A percentile compares a stretch with the other conserved stretches of the same genome.
These are phyloP conservation scores for Termitomyces eurrhizus DNA, from an alignment of 768 basidiomycete genomes.

Conservation along the genomic window DNA sequence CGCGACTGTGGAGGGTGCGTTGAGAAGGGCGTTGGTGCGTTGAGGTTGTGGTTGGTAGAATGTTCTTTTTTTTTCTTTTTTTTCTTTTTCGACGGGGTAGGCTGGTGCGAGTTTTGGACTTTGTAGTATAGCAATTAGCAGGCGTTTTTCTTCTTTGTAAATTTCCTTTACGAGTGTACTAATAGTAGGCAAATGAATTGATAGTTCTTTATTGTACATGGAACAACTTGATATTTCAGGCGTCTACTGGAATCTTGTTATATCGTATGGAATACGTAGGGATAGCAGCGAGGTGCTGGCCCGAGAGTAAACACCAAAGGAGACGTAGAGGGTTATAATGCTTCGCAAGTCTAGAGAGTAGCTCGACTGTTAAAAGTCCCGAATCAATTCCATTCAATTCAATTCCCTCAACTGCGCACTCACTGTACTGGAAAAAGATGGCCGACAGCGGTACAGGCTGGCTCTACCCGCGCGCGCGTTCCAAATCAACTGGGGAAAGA, in stretches of 20 bases:
- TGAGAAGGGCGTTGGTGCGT: neutral
- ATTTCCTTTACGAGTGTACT: neutral
- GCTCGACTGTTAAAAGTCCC: slow-evolving; percentile 31
- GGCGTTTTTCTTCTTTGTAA: too few species aligned
- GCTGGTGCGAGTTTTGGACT: too few species aligned
- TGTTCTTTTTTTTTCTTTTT: neutral
- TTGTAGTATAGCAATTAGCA: too few species aligned
- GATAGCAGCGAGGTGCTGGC: slow-evolving; percentile 47
- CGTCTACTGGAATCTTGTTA: slow-evolving; percentile 19
- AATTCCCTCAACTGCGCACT: slow-evolving; percentile 10
- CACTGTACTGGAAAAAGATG: slow-evolving; percentile 61
- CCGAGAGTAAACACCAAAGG: slow-evolving; percentile 42
- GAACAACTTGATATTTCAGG: too few species aligned
- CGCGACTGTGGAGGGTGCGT: slow-evolving; percentile 6
- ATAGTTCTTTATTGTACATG: too few species aligned
- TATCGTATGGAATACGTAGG: slow-evolving; percentile 38
- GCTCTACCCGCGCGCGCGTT: slow-evolving; percentile 32
- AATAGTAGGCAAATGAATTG: neutral
- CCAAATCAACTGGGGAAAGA: neutral
- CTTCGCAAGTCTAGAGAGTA: slow-evolving; percentile 44
- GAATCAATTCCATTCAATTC: neutral
- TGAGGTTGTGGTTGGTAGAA: too few species aligned
- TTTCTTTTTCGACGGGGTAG: neutral
- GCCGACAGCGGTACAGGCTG: slow-evolving; percentile 46
- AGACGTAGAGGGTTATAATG: slow-evolving; percentile 61